Evolutionary conservation across 495 filamentous ascomycete genomes (phyloP), one percentile per base, ranked within the genome.

Genomic region (Venustampulla echinocandica): DNA sequence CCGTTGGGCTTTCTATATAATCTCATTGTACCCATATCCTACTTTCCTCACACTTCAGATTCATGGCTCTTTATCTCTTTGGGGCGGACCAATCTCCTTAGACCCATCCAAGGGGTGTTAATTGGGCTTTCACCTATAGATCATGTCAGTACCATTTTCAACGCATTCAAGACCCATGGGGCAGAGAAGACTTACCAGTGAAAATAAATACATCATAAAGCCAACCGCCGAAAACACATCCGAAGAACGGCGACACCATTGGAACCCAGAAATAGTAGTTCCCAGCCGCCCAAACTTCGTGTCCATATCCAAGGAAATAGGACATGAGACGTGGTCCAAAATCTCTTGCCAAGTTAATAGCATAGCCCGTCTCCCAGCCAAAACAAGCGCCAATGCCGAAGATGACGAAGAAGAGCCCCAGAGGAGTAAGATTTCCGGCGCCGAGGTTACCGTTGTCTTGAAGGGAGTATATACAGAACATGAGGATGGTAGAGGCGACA

Each of bases 331-430:
- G 57, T 0, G 81, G 80, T 0, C 81, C 80, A 62, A 84, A 82
- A 46, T 85, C 81, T 40, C 81, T 58, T 1, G 80, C 81, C 17
- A 79, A 60, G 53, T 84, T 84, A 27, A 84, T 80, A 4, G 81
- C 78, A 60, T 81, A 84, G 1, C 79, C 80, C 3, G 80, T 84
- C 56, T 84, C 77, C 71, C 74, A 82, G 6, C 81, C 81, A 61
- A 81, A 84, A 52, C 78, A 81, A 45, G 79, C 74, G n/a, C 79
- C 79, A 32, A 84, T 74, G 5, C 79, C 81, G 58, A 80, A 82
- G 23, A 84, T 69, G 3, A 81, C 63, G 54, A 84, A 83, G 63
- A 84, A 81, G 2, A 83, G 61, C 1, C 57, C 69, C 4, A 84
- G 59, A 0, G 80, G 80, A 0, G 68, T 68, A 19, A 79, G 44